These are phyloP conservation scores for Lycium ferocissimum DNA, from an alignment of 257 asterid genomes.

Conservation along the genomic window DNA sequence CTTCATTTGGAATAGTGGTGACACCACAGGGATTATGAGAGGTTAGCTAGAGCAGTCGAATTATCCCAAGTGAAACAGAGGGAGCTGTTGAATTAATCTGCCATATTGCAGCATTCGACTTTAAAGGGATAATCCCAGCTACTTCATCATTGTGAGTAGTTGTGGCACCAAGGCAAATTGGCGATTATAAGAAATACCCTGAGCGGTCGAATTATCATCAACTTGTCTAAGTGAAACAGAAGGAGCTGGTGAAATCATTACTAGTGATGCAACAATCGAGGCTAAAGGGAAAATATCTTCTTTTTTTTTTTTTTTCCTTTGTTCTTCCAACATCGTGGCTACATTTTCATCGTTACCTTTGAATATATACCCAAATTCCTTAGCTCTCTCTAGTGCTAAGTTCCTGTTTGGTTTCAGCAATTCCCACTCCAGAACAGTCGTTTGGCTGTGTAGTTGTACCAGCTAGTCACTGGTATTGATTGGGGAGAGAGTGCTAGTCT, in stretches of 20 bases:
- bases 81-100: constrained; percentile 39
- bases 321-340: not conserved
- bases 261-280: constrained; percentile 9
- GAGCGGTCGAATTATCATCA: not conserved
- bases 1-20: constrained; percentile 15
- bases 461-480: too few species aligned
- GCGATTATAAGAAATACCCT: not conserved
- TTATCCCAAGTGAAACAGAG: constrained; percentile 18
- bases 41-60: not conserved
- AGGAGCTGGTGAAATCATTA: constrained; percentile 39
- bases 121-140: constrained; percentile 4
- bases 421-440: constrained; percentile 14
- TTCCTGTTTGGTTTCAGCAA: constrained; percentile 27
- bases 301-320: too few species aligned
- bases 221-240: constrained; percentile 16
- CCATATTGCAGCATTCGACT: not conserved
- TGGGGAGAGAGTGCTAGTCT: too few species aligned
- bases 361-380: not conserved
- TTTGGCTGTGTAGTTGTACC: not conserved
- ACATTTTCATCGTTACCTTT: not conserved
- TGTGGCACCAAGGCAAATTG: too few species aligned
- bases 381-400: constrained; percentile 33
- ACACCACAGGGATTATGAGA: constrained; percentile 26
- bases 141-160: constrained; percentile 21
- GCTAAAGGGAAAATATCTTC: not conserved